Evolutionary conservation across 2,329 filamentous ascomycete genomes (phyloP).

Genomic region (Penicillium griseofulvum): DNA sequence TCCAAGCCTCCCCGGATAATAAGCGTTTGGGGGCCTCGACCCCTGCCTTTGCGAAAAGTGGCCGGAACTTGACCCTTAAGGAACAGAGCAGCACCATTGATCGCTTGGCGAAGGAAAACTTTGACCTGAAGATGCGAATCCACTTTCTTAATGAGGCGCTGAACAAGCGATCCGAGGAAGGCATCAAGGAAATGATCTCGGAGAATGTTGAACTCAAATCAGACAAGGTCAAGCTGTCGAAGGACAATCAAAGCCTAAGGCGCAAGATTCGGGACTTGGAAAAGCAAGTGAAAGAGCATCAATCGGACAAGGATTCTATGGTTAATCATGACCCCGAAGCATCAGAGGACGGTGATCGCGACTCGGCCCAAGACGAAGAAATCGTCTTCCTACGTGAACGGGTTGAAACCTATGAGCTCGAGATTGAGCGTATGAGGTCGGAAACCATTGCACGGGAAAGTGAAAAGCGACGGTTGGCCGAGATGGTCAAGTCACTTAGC

Average conservation of each 20-base stretch:
- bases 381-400: slow-evolving; percentile 79
- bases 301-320: slow-evolving; percentile 46
- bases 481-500: slow-evolving; percentile 68
- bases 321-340: slow-evolving; percentile 42
- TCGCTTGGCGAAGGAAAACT: slow-evolving; percentile 94
- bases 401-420: slow-evolving; percentile 76
- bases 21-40: slow-evolving; percentile 55
- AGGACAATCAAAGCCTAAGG: slow-evolving; percentile 82
- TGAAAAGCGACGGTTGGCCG: slow-evolving; percentile 81
- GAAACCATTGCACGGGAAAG: slow-evolving; percentile 76
- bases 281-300: slow-evolving; percentile 65
- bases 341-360: slow-evolving; percentile 49
- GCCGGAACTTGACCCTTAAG: slow-evolving; percentile 80
- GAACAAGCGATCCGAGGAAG: slow-evolving; percentile 90
- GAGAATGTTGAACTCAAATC: slow-evolving; percentile 96
- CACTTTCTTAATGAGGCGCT: slow-evolving; percentile 94
- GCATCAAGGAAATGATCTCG: slow-evolving; percentile 95
- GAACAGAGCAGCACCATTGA: slow-evolving; percentile 98
- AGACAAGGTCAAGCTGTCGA: slow-evolving; percentile 79
- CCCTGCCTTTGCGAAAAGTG: slow-evolving; percentile 52
- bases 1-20: slow-evolving; percentile 60
- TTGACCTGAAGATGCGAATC: slow-evolving; percentile 94
- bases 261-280: slow-evolving; percentile 83
- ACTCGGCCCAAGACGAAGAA: slow-evolving; percentile 71
- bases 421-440: slow-evolving; percentile 76